Conservation (phyloP, 2,329 filamentous ascomycete genomes). For the Leptographium lundbergii region DNA sequence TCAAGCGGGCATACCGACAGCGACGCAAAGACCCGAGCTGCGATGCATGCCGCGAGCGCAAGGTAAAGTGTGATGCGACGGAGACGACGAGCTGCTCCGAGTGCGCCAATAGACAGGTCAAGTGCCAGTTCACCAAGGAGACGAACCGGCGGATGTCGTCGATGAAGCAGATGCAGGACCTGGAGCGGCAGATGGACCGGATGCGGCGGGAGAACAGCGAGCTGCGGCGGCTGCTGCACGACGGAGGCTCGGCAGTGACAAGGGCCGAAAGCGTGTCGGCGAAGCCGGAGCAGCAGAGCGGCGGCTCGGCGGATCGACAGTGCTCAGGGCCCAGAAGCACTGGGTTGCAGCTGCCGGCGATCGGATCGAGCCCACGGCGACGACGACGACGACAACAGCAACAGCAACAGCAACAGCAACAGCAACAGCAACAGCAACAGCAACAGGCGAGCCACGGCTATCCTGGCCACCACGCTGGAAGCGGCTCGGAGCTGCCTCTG, state of each 20-base stretch:
- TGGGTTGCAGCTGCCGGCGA: slow-evolving; percentile 44
- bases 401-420: slow-evolving; percentile 12
- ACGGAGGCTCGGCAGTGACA: neutral
- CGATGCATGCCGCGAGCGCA: slow-evolving; percentile 83
- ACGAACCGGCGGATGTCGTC: slow-evolving; percentile 98
- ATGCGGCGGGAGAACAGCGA: slow-evolving; percentile 69
- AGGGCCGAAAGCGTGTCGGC: neutral
- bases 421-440: slow-evolving; percentile 12
- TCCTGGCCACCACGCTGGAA: neutral
- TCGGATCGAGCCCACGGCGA: slow-evolving; percentile 53
- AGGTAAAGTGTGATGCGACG: slow-evolving; percentile 87
- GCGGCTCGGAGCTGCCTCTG: neutral
- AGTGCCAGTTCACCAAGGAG: slow-evolving; percentile 98
- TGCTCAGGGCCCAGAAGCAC: neutral
- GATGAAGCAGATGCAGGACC: slow-evolving; percentile 96
- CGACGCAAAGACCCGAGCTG: slow-evolving; percentile 93
- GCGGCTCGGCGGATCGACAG: neutral
- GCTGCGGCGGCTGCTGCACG: slow-evolving; percentile 48
- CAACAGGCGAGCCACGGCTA: slow-evolving; percentile 21
- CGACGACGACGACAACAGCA: slow-evolving; percentile 32
- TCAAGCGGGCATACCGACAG: slow-evolving; percentile 91
- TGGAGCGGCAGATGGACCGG: slow-evolving; percentile 79
- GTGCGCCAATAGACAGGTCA: slow-evolving; percentile 90
- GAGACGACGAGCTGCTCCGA: slow-evolving; percentile 95
- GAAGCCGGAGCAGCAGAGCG: neutral